Conservation (phyloP, 2,329 filamentous ascomycete genomes). For the Lasiodiplodia gonubiensis region DNA sequence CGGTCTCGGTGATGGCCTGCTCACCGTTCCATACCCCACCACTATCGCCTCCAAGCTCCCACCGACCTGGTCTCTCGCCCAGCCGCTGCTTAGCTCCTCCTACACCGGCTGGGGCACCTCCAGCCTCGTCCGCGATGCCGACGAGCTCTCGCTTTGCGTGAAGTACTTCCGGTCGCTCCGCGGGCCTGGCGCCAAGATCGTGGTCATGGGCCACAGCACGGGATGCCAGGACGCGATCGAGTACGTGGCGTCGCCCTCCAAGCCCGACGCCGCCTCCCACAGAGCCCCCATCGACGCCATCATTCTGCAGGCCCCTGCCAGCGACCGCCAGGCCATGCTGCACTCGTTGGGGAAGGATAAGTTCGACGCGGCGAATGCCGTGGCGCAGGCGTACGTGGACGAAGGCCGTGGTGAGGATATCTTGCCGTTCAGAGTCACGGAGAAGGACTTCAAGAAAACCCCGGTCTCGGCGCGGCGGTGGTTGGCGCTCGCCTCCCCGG, state of each 20-base stretch:
- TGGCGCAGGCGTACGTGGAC: conserved; percentile 62
- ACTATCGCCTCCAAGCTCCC: conserved; percentile 56
- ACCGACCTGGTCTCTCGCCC: conserved; percentile 59
- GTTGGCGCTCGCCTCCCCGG: conserved; percentile 62
- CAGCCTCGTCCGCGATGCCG: conserved; percentile 59
- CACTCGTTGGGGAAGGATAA: not conserved
- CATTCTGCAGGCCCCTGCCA: conserved; percentile 80
- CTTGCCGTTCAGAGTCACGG: conserved; percentile 52
- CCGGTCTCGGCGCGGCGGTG: conserved; percentile 65
- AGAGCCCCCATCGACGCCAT: conserved; percentile 70
- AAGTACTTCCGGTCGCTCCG: conserved; percentile 53
- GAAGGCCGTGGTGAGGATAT: conserved; percentile 61
- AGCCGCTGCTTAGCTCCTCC: conserved; percentile 58
- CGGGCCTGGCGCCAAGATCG: conserved; percentile 57
- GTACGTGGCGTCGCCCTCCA: conserved; percentile 52
- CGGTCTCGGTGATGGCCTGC: conserved; percentile 72
- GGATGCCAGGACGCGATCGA: conserved; percentile 72
- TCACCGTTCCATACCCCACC: conserved; percentile 65
- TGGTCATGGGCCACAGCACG: conserved; percentile 72
- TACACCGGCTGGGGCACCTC: conserved; percentile 62
- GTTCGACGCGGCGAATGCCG: conserved; percentile 65
- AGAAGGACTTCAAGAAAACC: conserved; percentile 39
- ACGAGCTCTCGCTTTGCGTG: conserved; percentile 60
- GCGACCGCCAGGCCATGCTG: conserved; percentile 36
- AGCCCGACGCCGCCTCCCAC: conserved; percentile 25